These are phyloP conservation scores for Zoysia matrella DNA, from an alignment of 202 grass and related monocot species.

Conservation along the genomic window DNA sequence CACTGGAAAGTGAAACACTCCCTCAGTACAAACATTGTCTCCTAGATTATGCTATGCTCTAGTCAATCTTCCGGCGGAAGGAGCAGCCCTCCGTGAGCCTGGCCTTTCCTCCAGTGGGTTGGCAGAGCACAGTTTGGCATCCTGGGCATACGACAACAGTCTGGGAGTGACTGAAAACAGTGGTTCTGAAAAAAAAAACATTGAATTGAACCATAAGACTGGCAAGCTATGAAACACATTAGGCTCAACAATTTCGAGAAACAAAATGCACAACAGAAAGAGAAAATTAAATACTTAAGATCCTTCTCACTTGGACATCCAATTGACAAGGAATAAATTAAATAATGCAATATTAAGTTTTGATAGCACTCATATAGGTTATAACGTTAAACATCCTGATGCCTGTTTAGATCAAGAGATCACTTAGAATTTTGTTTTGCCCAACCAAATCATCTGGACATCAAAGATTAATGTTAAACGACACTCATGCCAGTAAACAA, in stretches of 20 bases:
- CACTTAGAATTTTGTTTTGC: background rate
- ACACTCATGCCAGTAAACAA: background rate
- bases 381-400: background rate
- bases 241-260: too few relatives aligned
- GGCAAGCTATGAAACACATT: background rate
- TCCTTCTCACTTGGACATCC: background rate
- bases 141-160: too few relatives aligned
- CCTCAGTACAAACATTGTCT: background rate
- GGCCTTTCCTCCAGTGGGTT: too few relatives aligned
- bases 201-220: background rate
- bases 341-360: background rate
- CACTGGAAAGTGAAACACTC: slow-evolving; percentile 19
- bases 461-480: background rate
- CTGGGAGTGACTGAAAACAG: too few relatives aligned
- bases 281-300: too few relatives aligned
- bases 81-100: slow-evolving; percentile 26
- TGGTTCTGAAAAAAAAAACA: slow-evolving; percentile 49
- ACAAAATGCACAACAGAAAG: background rate
- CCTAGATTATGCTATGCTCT: background rate
- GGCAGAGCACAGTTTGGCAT: too few relatives aligned
- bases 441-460: background rate
- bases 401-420: background rate
- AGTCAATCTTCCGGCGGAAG: slow-evolving; percentile 67
- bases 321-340: background rate
- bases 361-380: background rate